Base-by-base conservation (phyloP, 352 stramenopile genomes). In the Globisporangium splendens region DNA sequence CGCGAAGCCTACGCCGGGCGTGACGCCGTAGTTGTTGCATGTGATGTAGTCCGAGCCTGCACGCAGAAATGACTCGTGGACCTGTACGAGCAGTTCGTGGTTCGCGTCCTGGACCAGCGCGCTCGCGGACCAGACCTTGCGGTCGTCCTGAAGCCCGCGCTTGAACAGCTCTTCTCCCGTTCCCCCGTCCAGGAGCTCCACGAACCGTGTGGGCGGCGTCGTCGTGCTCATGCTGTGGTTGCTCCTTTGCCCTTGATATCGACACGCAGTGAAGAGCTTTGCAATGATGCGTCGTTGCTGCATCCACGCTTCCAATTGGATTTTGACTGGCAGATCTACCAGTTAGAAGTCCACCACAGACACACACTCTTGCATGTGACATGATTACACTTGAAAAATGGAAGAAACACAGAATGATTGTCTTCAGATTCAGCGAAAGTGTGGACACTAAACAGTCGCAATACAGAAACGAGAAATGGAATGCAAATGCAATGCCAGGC, bases 21-120 rank as follows among this genome's bases (percentile, higher is more conserved):
- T 93, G 35, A 97, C 80, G 43, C 84, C 86, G 65, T 97, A 98
- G 43, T 91, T 95, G 75, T 98, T 97, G 62, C 84, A 91, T 20
- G 91, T 98, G 52, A 97, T 86, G 17, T 72, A 88, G 54, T 91
- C 64, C 6, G 86, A 71, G 14, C 89, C 89, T 21, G 88, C 86
- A 20, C 65, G 17, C 10, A 97, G 61, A 59, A 96, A 98, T 10
- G 85, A 89, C 18, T 49, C 61, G 59, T 98, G 91, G 31, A 97
- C 88, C 1, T 92, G 52, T 18, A 77, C 62, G 4, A 97, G 65
- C 31, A 88, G 66, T 8, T 67, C 61, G 62, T 97, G 86, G 67
- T 94, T 77, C 46, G 88, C 14, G 11, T 66, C 46, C 49, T 92
- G 61, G 15, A 93, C 72, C 3, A 98, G 62, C n/a, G 86, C 89